Evolutionary conservation across 75 land plant species (phyloP).

Genomic region (Sequoiadendron giganteum): DNA sequence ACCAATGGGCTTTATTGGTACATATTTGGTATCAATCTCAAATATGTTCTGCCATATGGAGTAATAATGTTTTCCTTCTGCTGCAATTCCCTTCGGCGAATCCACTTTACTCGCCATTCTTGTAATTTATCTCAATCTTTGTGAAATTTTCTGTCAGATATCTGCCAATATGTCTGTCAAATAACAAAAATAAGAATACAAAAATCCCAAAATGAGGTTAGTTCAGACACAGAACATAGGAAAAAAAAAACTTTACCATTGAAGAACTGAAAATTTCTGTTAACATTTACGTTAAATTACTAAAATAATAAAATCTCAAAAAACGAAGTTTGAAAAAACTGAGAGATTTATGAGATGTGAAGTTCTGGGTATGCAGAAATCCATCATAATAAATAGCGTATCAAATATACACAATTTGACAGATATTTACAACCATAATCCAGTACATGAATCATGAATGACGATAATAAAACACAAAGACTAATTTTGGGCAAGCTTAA

Average conservation of each 20-base stretch:
- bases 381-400: background rate
- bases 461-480: background rate
- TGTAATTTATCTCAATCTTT: background rate
- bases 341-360: background rate
- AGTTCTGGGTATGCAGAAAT: background rate
- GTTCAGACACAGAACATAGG: background rate
- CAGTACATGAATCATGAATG: background rate
- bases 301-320: background rate
- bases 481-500: background rate
- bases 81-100: background rate
- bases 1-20: slow-evolving; percentile 76
- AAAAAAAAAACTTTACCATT: background rate
- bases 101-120: slow-evolving; percentile 3
- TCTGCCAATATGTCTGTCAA: background rate
- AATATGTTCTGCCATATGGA: slow-evolving; percentile 68
- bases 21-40: slow-evolving; percentile 67
- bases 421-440: background rate
- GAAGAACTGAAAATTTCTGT: background rate
- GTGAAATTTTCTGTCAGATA: background rate
- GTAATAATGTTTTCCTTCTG: slow-evolving; percentile 64
- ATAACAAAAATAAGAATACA: background rate
- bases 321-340: background rate
- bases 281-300: background rate
- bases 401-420: background rate
- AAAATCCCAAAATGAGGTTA: background rate